Evolutionary conservation across 2,329 filamentous ascomycete species (phyloP).

Genomic region (Diaporthe sp.): DNA sequence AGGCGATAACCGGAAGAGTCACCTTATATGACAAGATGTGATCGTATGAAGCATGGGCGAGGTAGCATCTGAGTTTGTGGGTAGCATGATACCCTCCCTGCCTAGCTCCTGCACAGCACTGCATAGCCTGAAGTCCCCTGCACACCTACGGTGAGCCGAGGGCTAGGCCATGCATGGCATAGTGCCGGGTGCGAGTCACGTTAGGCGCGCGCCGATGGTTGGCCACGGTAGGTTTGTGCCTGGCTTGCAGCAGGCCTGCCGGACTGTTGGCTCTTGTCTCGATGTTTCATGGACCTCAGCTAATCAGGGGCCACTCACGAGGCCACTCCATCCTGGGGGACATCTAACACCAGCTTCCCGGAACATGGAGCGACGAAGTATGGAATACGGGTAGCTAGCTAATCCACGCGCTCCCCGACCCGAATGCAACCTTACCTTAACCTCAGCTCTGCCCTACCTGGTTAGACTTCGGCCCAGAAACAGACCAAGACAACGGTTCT

Average conservation of each 20-base stretch:
- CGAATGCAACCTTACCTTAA: neutral
- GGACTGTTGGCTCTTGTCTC: neutral
- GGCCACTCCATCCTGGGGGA: neutral
- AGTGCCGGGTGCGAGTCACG: constrained; percentile 2
- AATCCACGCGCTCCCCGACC: neutral
- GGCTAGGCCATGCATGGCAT: neutral
- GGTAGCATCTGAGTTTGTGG: constrained; percentile 1
- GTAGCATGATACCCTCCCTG: constrained; percentile 6
- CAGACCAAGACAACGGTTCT: neutral
- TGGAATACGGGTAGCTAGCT: neutral
- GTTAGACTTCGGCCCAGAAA: constrained; percentile 4
- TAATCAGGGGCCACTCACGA: neutral
- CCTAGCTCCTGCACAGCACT: neutral
- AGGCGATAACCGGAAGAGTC: neutral
- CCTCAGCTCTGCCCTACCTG: neutral
- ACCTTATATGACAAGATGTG: neutral
- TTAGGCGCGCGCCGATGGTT: neutral
- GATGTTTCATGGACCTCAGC: neutral
- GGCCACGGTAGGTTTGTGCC: too few species aligned
- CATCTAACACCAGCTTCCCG: neutral
- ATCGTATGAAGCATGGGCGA: constrained; percentile 1
- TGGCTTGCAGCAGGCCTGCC: too few species aligned
- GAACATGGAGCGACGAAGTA: neutral
- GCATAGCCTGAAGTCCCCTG: neutral
- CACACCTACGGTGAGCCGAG: neutral